Percentiles rank a stretch among this genome's conserved stretches.
phyloP scores from a whole-genome alignment of 2,329 filamentous ascomycete species.

The Atkinsonella hypoxylon region DNA sequence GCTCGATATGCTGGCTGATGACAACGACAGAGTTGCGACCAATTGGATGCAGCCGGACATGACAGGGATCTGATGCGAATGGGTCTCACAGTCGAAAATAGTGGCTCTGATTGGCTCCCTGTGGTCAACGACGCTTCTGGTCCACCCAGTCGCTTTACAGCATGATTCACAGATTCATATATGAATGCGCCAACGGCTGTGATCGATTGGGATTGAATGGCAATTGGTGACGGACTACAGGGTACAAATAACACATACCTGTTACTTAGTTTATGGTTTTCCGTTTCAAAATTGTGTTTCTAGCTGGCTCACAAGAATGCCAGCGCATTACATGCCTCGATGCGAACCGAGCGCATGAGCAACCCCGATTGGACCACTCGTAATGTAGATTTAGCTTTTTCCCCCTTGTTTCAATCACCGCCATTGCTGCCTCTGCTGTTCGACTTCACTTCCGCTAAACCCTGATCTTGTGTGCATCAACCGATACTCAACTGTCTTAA shows the following conservation, averaged over 20 bases:
- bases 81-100: neutral
- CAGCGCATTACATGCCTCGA: neutral
- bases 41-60: slow-evolving; percentile 2
- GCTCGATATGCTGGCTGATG: neutral
- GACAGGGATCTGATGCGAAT: neutral
- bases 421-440: neutral
- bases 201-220: neutral
- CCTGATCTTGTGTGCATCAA: neutral
- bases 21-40: slow-evolving; percentile 1
- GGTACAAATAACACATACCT: neutral
- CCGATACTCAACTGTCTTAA: neutral
- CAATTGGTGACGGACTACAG: neutral
- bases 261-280: neutral
- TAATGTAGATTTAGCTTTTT: neutral
- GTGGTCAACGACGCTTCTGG: neutral
- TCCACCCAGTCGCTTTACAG: neutral
- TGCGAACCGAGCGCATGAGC: neutral
- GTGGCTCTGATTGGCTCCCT: slow-evolving; percentile 3
- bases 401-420: neutral
- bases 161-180: neutral
- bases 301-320: neutral
- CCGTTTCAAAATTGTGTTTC: too few species aligned
- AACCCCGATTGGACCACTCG: slow-evolving; percentile 1
- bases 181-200: neutral
- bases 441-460: neutral